Percentiles rank a stretch among this genome's conserved stretches.
phyloP scores from a whole-genome alignment of 1,284 basidiomycete species.

The Leccinum subrobustum region DNA sequence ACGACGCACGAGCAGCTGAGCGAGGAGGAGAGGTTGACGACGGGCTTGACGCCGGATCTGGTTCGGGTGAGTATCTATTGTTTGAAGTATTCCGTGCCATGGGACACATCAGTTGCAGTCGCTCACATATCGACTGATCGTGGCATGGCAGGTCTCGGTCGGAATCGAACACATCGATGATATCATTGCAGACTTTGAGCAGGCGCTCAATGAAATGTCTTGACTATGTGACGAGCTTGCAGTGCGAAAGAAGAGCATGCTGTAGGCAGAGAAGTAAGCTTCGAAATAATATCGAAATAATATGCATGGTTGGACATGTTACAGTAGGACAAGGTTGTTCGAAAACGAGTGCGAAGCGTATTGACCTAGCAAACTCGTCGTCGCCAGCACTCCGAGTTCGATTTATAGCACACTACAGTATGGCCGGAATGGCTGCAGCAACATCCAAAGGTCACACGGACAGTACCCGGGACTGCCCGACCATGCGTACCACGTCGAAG shows the following conservation, averaged over 20 bases:
- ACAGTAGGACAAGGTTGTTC: no score
- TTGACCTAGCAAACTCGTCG: no score
- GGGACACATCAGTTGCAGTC: no score
- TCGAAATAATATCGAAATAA: no score
- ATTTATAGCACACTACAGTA: slow-evolving; percentile 56
- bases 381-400: slow-evolving; percentile 25
- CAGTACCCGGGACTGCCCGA: slow-evolving; percentile 75
- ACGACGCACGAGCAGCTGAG: slow-evolving; percentile 81
- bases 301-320: no score
- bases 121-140: not conserved
- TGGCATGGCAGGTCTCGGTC: slow-evolving; percentile 33
- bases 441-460: slow-evolving; percentile 61
- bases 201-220: slow-evolving; percentile 18
- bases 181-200: slow-evolving; percentile 83
- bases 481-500: slow-evolving; percentile 65
- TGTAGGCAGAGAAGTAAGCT: not conserved
- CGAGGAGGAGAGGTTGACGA: slow-evolving; percentile 62
- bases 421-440: no score
- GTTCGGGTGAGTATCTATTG: slow-evolving; percentile 58
- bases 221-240: not conserved
- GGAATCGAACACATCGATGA: slow-evolving; percentile 88
- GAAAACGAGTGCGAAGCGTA: no score
- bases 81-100: no score
- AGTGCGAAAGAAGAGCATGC: not conserved
- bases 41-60: slow-evolving; percentile 82